Base-by-base conservation (phyloP, 163 green algal species). In the Prototheca cutis region DNA sequence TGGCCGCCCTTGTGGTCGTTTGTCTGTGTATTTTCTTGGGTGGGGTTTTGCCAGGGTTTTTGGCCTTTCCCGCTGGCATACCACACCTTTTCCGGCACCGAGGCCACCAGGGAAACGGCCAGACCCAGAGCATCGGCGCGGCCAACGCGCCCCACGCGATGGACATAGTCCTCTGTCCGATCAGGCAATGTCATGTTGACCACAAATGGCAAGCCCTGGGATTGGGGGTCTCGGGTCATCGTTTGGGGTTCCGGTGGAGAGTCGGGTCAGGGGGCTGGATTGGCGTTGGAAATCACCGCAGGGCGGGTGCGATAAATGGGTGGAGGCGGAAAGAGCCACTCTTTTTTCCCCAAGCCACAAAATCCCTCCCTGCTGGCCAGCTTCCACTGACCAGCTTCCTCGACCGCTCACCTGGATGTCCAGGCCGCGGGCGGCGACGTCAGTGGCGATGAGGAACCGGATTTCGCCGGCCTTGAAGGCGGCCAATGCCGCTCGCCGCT, bases 161-260 rank as follows among this genome's bases (percentile, higher is more conserved):
- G 87, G 33, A 95, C 80, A 76, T 94, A 95, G 66, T 94, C 86
- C 70, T 94, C 87, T n/a, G 72, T 68, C n/a, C 67, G 74, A 70
- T 95, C 87, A 2, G 87, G 87, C 55, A 95, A 80, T 27, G 85
- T 91, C 81, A 94, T 89, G 74, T 95, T 95, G 71, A 95, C 79
- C 10, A 94, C 76, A 53, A 77, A 93, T 0, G 87, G 87, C 48
- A 77, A 59, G 24, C 69, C 69, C 54, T 67, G 36, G 13, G 36
- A 15, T 45, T 45, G 36, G 13, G 36, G n/a, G n/a, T n/a, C n/a
- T n/a, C n/a, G n/a, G n/a, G n/a, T n/a, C n/a, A n/a, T n/a, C n/a
- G n/a, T n/a, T n/a, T n/a, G n/a, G n/a, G n/a, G n/a, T n/a, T n/a
- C n/a, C n/a, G n/a, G n/a, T n/a, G n/a, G n/a, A n/a, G n/a, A n/a